A percentile compares a stretch with the other conserved stretches of the same genome.
Evolutionary conservation across 108 stramenopile species (phyloP).

Genomic region (Nitzschia sp.): DNA sequence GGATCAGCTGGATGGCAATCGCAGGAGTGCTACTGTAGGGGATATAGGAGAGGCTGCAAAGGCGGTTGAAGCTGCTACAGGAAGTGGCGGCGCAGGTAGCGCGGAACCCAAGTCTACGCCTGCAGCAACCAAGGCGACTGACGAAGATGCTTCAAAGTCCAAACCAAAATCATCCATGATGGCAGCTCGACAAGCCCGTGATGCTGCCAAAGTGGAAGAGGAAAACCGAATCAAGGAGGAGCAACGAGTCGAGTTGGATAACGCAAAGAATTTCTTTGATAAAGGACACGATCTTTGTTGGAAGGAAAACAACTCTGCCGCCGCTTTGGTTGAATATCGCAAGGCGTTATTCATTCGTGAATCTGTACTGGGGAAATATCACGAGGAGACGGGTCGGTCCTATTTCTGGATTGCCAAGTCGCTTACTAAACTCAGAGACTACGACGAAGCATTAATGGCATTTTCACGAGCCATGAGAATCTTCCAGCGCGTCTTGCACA

Average conservation of each 20-base stretch:
- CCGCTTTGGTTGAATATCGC: slow-evolving; percentile 29
- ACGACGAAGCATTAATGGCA: slow-evolving; percentile 35
- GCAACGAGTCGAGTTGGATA: slow-evolving; percentile 22
- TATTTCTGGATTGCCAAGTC: slow-evolving; percentile 42
- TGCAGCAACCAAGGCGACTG: neutral
- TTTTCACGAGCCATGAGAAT: slow-evolving; percentile 36
- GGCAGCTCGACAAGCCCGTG: neutral
- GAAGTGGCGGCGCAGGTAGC: too few relatives aligned
- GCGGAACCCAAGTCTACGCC: neutral
- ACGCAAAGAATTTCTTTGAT: slow-evolving; percentile 34
- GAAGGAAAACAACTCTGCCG: slow-evolving; percentile 26
- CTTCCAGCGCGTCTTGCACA: slow-evolving; percentile 31
- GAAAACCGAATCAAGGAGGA: neutral
- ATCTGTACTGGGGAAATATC: slow-evolving; percentile 36
- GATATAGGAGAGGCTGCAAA: neutral
- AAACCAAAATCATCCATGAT: neutral
- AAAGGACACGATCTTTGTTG: slow-evolving; percentile 36
- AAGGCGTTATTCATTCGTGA: slow-evolving; percentile 33
- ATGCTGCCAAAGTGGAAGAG: slow-evolving; percentile 14
- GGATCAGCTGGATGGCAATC: neutral
- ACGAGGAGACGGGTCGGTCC: slow-evolving; percentile 35
- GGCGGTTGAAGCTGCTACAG: neutral
- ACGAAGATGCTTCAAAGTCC: neutral
- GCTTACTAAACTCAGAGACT: slow-evolving; percentile 31
- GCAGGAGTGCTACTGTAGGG: neutral